Evolutionary conservation across 75 land plant genomes (phyloP).

Genomic region (Cupressus sempervirens): DNA sequence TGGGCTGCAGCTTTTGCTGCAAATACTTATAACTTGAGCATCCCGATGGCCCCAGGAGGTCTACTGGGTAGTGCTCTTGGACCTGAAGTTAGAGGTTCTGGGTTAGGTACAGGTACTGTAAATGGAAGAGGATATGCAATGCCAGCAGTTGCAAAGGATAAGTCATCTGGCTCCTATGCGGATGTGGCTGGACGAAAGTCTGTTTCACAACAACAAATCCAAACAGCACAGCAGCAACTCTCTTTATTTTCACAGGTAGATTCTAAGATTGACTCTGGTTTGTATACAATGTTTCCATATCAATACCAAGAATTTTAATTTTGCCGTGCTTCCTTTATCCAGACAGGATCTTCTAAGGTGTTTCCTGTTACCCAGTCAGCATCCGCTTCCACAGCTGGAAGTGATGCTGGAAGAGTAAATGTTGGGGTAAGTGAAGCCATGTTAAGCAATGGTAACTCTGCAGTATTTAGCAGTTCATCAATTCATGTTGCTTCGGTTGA

Average conservation of each 20-base stretch:
- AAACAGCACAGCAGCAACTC: constrained; percentile 14
- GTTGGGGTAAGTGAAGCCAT: constrained; percentile 16
- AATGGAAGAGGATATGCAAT: constrained; percentile 17
- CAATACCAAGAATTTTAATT: not conserved
- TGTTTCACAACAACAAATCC: constrained; percentile 12
- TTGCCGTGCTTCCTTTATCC: not conserved
- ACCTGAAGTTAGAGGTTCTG: constrained; percentile 6
- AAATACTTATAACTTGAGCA: constrained; percentile 26
- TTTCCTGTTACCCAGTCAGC: constrained; percentile 17
- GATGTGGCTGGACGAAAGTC: not conserved
- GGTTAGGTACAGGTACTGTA: not conserved
- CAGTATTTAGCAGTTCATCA: constrained; percentile 7
- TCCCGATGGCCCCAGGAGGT: constrained; percentile 19
- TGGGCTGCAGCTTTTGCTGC: constrained; percentile 25
- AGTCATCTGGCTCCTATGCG: constrained; percentile 17
- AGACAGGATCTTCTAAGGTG: constrained; percentile 5
- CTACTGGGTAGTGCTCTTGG: constrained; percentile 13
- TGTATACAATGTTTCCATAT: not conserved
- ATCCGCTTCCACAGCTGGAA: constrained; percentile 10
- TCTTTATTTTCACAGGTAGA: constrained; percentile 7
- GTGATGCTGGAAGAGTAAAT: not conserved
- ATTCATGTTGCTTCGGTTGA: constrained; percentile 13
- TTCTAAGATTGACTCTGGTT: not conserved
- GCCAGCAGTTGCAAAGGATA: constrained; percentile 15
- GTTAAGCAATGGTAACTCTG: constrained; percentile 13